Evolutionary conservation across 2,329 filamentous ascomycete species (phyloP).

Genomic region (Phaeoacremonium minimum): DNA sequence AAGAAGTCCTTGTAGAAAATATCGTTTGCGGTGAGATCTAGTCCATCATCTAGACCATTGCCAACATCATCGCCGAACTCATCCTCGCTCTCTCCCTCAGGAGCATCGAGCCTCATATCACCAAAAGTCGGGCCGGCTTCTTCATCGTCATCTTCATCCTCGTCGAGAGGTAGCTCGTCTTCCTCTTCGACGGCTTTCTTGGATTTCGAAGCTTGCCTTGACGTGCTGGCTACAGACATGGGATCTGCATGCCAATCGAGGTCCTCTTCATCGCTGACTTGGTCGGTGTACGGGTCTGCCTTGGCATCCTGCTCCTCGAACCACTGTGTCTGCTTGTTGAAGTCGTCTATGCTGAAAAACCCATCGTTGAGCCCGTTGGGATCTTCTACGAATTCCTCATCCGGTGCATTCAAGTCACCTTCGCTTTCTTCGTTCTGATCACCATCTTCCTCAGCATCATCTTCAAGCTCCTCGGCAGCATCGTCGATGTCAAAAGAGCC

Average conservation of each 20-base stretch:
- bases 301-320: conserved; percentile 81
- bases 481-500: conserved; percentile 25
- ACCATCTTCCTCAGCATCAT: conserved; percentile 22
- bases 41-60: conserved; percentile 53
- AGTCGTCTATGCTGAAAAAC: conserved; percentile 96
- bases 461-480: conserved; percentile 21
- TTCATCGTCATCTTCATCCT: conserved; percentile 56
- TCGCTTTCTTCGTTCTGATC: conserved; percentile 35
- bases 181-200: conserved; percentile 19
- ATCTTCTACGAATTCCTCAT: conserved; percentile 63
- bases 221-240: conserved; percentile 33
- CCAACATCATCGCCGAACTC: conserved; percentile 47
- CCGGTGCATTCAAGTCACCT: conserved; percentile 40
- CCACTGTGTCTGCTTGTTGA: conserved; percentile 89
- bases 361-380: conserved; percentile 88
- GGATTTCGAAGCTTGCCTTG: conserved; percentile 20
- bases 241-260: conserved; percentile 86
- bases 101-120: conserved; percentile 68
- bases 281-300: conserved; percentile 70
- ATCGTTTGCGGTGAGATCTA: conserved; percentile 71
- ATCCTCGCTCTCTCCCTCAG: conserved; percentile 64
- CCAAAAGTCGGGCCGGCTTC: conserved; percentile 81
- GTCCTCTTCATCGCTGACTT: conserved; percentile 77
- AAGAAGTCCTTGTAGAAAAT: conserved; percentile 94
- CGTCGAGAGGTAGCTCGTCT: conserved; percentile 18